A percentile compares a stretch with the other conserved stretches of the same genome.
phyloP scores from a whole-genome alignment of 305 asterid species.

The Fraxinus nigra region DNA sequence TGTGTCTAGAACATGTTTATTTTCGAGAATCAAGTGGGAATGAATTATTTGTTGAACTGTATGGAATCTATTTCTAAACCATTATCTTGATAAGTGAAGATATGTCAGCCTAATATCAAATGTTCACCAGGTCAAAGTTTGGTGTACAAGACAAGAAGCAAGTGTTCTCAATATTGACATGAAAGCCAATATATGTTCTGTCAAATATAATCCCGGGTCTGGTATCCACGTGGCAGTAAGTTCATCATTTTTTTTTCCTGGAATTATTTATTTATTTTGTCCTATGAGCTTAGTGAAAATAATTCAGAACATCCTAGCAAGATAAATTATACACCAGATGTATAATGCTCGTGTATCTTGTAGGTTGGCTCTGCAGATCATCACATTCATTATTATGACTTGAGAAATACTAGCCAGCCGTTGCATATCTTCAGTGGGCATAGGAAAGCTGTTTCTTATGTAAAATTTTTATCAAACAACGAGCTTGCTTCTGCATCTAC shows the following conservation, averaged over 20 bases:
- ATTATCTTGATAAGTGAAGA: not conserved
- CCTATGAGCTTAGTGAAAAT: not conserved
- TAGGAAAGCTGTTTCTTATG: slow-evolving; percentile 80
- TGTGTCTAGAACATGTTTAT: not conserved
- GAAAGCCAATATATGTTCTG: slow-evolving; percentile 92
- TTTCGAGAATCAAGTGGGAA: not conserved
- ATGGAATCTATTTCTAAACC: not conserved
- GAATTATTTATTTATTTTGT: not conserved
- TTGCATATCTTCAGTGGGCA: slow-evolving; percentile 72
- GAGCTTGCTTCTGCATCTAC: slow-evolving; percentile 97
- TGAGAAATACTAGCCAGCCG: slow-evolving; percentile 69
- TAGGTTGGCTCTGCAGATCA: slow-evolving; percentile 97
- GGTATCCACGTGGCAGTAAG: slow-evolving; percentile 69
- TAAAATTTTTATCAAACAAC: slow-evolving; percentile 65
- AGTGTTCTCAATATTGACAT: slow-evolving; percentile 81
- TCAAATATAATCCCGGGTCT: slow-evolving; percentile 89
- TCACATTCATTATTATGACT: slow-evolving; percentile 80
- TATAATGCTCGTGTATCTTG: slow-evolving; percentile 18
- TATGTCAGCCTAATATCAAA: slow-evolving; percentile 9
- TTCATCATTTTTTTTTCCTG: slow-evolving; percentile 15
- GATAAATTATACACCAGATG: slow-evolving; percentile 12
- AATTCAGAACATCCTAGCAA: slow-evolving; percentile 2
- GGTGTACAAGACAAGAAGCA: slow-evolving; percentile 90
- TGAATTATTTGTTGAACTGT: not conserved
- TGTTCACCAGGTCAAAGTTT: slow-evolving; percentile 68